Evolutionary conservation across 768 basidiomycete genomes (phyloP).

Genomic region (Termitomyces sp.): DNA sequence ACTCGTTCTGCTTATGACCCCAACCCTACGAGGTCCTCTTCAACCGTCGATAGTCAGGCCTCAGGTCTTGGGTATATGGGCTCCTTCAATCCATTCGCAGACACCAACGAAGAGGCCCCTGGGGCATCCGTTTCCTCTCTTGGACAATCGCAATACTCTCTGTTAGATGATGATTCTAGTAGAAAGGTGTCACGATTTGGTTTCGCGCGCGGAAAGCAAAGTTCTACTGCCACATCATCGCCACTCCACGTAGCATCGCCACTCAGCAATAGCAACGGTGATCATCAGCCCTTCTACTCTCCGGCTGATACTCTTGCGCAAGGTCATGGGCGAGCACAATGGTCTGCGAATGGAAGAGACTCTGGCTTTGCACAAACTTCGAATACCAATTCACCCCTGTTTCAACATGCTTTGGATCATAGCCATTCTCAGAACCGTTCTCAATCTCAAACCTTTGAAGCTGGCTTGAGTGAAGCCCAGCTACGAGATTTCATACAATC

Average conservation of each 20-base stretch:
- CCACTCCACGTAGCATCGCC: constrained; percentile 58
- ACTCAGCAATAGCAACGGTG: constrained; percentile 42
- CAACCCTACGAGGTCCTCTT: constrained; percentile 33
- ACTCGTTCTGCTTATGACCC: constrained; percentile 59
- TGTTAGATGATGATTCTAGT: constrained; percentile 55
- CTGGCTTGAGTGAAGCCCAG: constrained; percentile 68
- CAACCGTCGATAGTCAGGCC: constrained; percentile 41
- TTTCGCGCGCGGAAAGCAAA: constrained; percentile 71
- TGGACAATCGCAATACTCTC: constrained; percentile 31
- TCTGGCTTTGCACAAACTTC: constrained; percentile 35
- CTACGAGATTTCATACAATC: constrained; percentile 73
- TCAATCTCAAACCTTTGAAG: constrained; percentile 58
- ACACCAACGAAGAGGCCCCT: constrained; percentile 48
- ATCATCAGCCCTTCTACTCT: constrained; percentile 45
- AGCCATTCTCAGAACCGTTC: constrained; percentile 42
- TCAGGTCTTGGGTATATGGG: constrained; percentile 60
- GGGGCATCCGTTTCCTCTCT: constrained; percentile 29
- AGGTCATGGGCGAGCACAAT: constrained; percentile 32
- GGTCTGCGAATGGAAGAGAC: constrained; percentile 41
- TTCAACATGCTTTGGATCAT: constrained; percentile 44
- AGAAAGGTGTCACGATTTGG: constrained; percentile 78
- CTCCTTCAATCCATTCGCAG: constrained; percentile 80
- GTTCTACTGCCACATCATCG: constrained; percentile 55
- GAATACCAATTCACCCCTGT: constrained; percentile 40
- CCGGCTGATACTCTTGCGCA: constrained; percentile 32